These are phyloP conservation scores for Alternaria sp. DNA, from an alignment of 2,329 filamentous ascomycete genomes.

Conservation along the genomic window DNA sequence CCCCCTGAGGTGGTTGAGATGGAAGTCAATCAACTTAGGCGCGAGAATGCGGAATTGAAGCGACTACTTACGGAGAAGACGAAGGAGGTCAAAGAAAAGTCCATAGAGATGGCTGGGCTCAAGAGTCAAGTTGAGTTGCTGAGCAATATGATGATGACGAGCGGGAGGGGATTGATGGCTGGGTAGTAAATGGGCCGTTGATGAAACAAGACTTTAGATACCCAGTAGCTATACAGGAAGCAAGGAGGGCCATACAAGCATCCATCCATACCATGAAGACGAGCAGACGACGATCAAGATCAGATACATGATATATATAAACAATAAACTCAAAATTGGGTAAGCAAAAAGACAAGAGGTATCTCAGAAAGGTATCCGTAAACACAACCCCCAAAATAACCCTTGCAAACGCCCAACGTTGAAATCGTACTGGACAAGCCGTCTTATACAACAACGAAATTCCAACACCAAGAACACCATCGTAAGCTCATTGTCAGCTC, in stretches of 20 bases:
- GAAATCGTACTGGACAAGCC: neutral
- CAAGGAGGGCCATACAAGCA: neutral
- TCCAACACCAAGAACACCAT: slow-evolving; percentile 4
- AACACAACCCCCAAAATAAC: neutral
- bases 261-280: neutral
- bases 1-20: neutral
- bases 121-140: slow-evolving; percentile 40
- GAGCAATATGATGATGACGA: slow-evolving; percentile 35
- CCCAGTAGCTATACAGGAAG: neutral
- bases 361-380: slow-evolving; percentile 15
- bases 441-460: neutral
- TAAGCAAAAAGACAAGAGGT: slow-evolving; percentile 11
- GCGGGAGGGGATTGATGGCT: slow-evolving; percentile 11
- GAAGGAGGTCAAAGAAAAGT: slow-evolving; percentile 39
- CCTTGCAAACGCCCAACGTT: neutral
- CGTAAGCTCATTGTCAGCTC: slow-evolving; percentile 9
- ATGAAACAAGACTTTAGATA: neutral
- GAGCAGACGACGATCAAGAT: slow-evolving; percentile 9
- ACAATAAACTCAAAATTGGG: slow-evolving; percentile 2
- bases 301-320: slow-evolving; percentile 3
- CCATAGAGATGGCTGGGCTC: slow-evolving; percentile 36
- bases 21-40: slow-evolving; percentile 34
- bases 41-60: slow-evolving; percentile 35
- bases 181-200: neutral
- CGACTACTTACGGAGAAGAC: slow-evolving; percentile 28